A percentile compares a stretch with the other conserved stretches of the same genome.
Conservation (phyloP, 2,329 filamentous ascomycete species). For the Ascocoryne sarcoides region DNA sequence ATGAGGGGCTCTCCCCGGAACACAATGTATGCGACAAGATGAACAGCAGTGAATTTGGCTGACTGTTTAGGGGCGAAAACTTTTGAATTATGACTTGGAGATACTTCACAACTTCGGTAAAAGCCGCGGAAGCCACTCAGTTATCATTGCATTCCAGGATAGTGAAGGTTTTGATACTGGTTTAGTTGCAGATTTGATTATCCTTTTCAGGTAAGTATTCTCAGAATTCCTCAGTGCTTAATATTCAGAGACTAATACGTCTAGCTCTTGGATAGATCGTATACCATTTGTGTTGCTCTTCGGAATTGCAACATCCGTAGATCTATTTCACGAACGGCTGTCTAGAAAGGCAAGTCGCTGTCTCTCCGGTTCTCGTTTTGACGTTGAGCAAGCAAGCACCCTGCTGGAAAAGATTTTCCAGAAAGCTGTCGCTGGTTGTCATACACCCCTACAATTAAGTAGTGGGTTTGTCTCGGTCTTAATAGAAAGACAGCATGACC, state of each 20-base stretch:
- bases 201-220: constrained; percentile 52
- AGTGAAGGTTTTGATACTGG: constrained; percentile 71
- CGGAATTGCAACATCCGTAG: constrained; percentile 72
- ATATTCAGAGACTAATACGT: constrained; percentile 4
- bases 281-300: constrained; percentile 72
- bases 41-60: constrained; percentile 3
- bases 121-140: constrained; percentile 43
- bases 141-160: constrained; percentile 70
- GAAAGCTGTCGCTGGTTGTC: constrained; percentile 49
- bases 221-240: not conserved
- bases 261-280: constrained; percentile 59
- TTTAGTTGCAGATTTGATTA: constrained; percentile 63
- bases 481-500: constrained; percentile 65
- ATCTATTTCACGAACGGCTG: constrained; percentile 67
- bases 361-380: constrained; percentile 64
- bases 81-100: constrained; percentile 72
- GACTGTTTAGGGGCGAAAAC: constrained; percentile 45
- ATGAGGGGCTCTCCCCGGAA: constrained; percentile 37
- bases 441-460: constrained; percentile 54
- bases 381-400: constrained; percentile 63
- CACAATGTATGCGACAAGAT: constrained; percentile 36
- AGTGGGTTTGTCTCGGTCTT: constrained; percentile 52
- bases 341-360: constrained; percentile 58
- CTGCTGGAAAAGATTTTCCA: constrained; percentile 67
- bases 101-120: constrained; percentile 54